Evolutionary conservation across 345 rosid species (phyloP).

Genomic region (Ceriops tagal): DNA sequence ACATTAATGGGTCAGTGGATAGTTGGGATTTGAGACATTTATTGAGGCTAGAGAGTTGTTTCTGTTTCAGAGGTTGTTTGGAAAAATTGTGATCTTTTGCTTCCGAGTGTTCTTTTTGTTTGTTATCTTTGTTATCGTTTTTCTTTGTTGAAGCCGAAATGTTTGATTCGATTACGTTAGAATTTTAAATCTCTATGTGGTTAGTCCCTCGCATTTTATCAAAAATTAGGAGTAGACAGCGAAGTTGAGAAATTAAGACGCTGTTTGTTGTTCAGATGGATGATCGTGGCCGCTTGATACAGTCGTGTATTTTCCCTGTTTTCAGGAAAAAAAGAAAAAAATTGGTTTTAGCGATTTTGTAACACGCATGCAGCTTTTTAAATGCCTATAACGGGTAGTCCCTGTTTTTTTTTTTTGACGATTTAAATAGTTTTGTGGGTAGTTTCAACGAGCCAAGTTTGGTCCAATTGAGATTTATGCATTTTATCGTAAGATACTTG

Average conservation of each 20-base stretch:
- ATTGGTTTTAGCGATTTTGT: background rate
- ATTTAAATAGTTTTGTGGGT: too few species aligned
- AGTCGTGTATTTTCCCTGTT: background rate
- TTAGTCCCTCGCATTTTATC: background rate
- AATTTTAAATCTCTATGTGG: background rate
- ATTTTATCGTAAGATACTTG: constrained; percentile 2
- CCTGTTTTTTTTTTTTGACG: too few species aligned
- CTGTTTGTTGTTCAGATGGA: background rate
- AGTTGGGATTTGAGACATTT: background rate
- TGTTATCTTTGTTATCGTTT: background rate
- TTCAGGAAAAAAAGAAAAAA: background rate
- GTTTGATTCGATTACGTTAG: background rate
- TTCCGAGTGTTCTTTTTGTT: background rate
- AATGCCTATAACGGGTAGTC: too few species aligned
- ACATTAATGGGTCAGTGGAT: background rate
- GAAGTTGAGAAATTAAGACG: background rate
- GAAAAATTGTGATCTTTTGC: constrained; percentile 18
- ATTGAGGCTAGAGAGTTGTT: background rate
- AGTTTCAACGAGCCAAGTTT: too few species aligned
- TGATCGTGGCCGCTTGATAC: background rate
- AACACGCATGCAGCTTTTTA: background rate
- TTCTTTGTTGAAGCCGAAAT: background rate
- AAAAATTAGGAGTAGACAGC: background rate
- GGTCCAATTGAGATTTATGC: background rate
- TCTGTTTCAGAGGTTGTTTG: constrained; percentile 12